Evolutionary conservation across 2,329 filamentous ascomycete genomes (phyloP).

Genomic region (Diplodia scrobiculata): DNA sequence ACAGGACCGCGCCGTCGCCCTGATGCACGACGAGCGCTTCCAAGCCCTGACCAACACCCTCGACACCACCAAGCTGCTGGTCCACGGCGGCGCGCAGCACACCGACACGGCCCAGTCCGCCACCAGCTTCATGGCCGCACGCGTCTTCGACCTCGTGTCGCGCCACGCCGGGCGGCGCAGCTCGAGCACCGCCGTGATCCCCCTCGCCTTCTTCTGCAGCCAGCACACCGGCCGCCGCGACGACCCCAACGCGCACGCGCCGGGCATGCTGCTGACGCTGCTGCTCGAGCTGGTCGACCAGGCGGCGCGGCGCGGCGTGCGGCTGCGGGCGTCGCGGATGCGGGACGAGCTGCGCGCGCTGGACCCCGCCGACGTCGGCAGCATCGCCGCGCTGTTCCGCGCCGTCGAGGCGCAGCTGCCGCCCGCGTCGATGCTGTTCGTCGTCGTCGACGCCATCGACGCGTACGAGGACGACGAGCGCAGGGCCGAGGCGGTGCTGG

Average conservation of each 20-base stretch:
- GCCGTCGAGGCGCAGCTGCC: neutral
- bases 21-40: neutral
- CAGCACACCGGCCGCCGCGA: neutral
- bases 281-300: neutral
- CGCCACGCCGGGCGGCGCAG: too few relatives aligned
- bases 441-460: neutral
- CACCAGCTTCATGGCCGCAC: too few relatives aligned
- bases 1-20: neutral
- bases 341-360: too few relatives aligned
- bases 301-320: neutral
- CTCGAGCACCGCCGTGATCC: neutral
- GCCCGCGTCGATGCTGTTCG: neutral
- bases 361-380: too few relatives aligned
- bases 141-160: too few relatives aligned
- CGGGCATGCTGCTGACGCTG: neutral
- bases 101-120: too few relatives aligned
- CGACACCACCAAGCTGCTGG: neutral
- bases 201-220: neutral
- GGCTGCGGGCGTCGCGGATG: too few relatives aligned
- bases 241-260: neutral
- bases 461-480: neutral
- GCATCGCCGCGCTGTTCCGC: too few relatives aligned
- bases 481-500: neutral
- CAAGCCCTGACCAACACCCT: neutral
- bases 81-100: neutral